Base-by-base conservation (phyloP, 768 basidiomycete genomes). In the Tricholoma flavovirens region DNA sequence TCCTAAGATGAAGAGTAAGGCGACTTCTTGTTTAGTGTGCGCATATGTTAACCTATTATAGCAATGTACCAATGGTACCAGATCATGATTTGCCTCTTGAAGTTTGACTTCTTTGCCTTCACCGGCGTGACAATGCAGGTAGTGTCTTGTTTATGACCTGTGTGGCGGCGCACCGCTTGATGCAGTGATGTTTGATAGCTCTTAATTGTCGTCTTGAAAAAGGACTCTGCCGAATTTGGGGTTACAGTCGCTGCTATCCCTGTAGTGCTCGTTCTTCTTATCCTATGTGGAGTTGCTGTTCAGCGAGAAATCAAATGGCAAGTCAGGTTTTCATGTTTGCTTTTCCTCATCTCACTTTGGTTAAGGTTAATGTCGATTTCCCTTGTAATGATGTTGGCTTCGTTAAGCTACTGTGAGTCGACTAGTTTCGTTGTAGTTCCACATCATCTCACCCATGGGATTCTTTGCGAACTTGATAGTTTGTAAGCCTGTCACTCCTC, bases 1-100 rank as follows among this genome's bases (percentile, higher is more conserved):
- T 62, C 87, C 88, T 9, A 86, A 78, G 62, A 84, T 89, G 82
- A 93, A 92, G 72, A 80, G 91, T 90, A 59, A 56, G 83, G 62
- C 45, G n/a, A 48, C 17, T 59, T 21, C 19, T 43, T 14, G 24
- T 19, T 19, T 2, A 4, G 14, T 54, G 8, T 53, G n/a, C 42
- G n/a, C 49, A 46, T 3, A 22, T 40, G 29, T 43, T 60, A 29
- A 57, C 45, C 55, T 35, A 59, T 33, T 62, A 52, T 59, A 93
- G 90, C 80, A 30, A 93, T 93, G 91, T 93, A 90, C 67, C 88
- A 87, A 63, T 90, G 76, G 71, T 93, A 93, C 65, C 88, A 93
- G 72, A 82, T 93, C 63, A 82, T 92, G 78, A 83, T 93, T 46
- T 92, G 89, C 65, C 78, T 93, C 52, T 81, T 93, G 62, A 93